These are phyloP conservation scores for Galerina marginata DNA, from an alignment of 768 basidiomycete species.

Conservation along the genomic window DNA sequence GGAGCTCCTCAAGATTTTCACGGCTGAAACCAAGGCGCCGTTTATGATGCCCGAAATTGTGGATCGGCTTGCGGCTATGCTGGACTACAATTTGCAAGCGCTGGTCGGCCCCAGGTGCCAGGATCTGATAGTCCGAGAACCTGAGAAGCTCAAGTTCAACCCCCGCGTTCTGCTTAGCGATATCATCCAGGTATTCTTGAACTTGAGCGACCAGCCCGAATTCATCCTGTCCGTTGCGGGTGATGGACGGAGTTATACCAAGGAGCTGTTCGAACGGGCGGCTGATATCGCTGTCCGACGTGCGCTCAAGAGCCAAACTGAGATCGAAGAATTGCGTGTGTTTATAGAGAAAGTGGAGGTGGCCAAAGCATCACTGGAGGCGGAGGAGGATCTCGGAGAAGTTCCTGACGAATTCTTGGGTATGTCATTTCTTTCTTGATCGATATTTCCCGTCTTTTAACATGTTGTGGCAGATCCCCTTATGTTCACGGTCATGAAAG, in stretches of 20 bases:
- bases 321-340: constrained; percentile 69
- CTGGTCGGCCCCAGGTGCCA: constrained; percentile 90
- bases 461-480: constrained; percentile 67
- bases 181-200: constrained; percentile 89
- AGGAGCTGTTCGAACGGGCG: constrained; percentile 82
- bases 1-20: constrained; percentile 90
- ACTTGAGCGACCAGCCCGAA: constrained; percentile 77
- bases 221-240: constrained; percentile 88
- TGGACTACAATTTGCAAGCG: constrained; percentile 91
- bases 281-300: constrained; percentile 66
- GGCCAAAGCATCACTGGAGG: constrained; percentile 77
- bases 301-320: constrained; percentile 74
- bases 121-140: constrained; percentile 83
- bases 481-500: constrained; percentile 92
- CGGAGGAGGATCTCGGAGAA: constrained; percentile 91
- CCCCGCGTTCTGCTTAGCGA: constrained; percentile 84
- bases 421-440: constrained; percentile 38
- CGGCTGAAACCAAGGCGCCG: constrained; percentile 87
- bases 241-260: constrained; percentile 93
- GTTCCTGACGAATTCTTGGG: constrained; percentile 95
- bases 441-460: constrained; percentile 9
- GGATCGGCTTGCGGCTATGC: constrained; percentile 92
- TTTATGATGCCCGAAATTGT: constrained; percentile 98
- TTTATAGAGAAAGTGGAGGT: constrained; percentile 89
- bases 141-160: constrained; percentile 88